Conservation (phyloP, 345 rosid species). For the Eutrema yunnanense region DNA sequence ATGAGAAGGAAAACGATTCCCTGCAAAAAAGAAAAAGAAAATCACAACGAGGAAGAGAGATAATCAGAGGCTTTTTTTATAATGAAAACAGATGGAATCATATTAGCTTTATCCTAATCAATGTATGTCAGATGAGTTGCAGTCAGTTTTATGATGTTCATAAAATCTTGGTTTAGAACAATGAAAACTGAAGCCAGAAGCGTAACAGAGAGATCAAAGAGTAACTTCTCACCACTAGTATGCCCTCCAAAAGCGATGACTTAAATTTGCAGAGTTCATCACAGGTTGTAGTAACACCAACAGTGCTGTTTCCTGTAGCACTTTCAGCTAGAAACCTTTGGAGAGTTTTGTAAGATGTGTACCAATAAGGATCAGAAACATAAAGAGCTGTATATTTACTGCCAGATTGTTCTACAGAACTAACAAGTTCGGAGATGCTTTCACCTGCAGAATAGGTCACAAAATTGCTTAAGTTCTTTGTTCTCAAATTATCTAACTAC, state of each 20-base stretch:
- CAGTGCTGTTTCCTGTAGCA: constrained; percentile 38
- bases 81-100: background rate
- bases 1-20: constrained; percentile 82
- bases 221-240: constrained; percentile 62
- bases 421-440: constrained; percentile 57
- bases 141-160: background rate
- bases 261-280: constrained; percentile 86
- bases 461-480: background rate
- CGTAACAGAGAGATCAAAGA: background rate
- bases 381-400: constrained; percentile 70
- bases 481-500: background rate
- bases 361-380: constrained; percentile 65
- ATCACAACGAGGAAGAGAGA: background rate
- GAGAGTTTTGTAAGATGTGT: constrained; percentile 54
- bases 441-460: constrained; percentile 45
- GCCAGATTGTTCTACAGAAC: constrained; percentile 59
- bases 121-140: background rate
- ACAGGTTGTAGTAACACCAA: constrained; percentile 36
- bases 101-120: background rate
- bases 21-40: constrained; percentile 39
- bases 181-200: background rate
- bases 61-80: constrained; percentile 20
- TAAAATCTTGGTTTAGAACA: background rate
- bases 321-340: constrained; percentile 86
- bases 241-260: constrained; percentile 85